Evolutionary conservation across 768 basidiomycete genomes (phyloP).

Genomic region (Tulasnella sp.): DNA sequence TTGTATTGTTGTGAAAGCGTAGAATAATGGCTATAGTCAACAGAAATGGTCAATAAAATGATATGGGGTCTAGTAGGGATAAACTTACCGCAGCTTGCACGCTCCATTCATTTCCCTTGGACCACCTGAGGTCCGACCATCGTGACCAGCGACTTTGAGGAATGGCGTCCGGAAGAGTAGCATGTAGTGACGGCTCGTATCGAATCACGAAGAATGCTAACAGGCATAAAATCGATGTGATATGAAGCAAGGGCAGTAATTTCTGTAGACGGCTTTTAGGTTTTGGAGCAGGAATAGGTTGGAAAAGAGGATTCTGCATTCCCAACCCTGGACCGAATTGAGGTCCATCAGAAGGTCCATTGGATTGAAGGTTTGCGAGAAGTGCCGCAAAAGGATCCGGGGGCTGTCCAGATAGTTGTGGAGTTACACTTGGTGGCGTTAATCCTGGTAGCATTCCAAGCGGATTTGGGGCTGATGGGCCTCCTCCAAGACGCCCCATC

Average conservation of each 20-base stretch:
- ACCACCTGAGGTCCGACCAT: slow-evolving; percentile 43
- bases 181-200: slow-evolving; percentile 41
- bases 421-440: slow-evolving; percentile 7
- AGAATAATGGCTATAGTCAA: slow-evolving; percentile 58
- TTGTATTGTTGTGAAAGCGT: slow-evolving; percentile 64
- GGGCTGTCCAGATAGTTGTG: slow-evolving; percentile 12
- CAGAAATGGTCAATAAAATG: background rate
- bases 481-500: slow-evolving; percentile 26
- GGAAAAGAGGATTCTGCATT: too few species aligned
- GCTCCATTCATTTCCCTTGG: slow-evolving; percentile 30
- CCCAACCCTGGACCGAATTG: too few species aligned
- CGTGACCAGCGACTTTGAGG: slow-evolving; percentile 33
- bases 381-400: slow-evolving; percentile 25
- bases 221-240: slow-evolving; percentile 49
- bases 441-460: background rate
- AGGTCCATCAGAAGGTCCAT: too few species aligned
- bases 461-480: slow-evolving; percentile 3
- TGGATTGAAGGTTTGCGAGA: slow-evolving; percentile 27
- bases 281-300: too few species aligned
- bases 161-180: slow-evolving; percentile 24
- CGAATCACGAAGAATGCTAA: slow-evolving; percentile 56
- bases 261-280: slow-evolving; percentile 40
- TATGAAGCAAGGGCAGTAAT: slow-evolving; percentile 50
- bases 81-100: slow-evolving; percentile 47
- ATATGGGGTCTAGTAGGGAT: background rate